Percentiles rank a stretch among this genome's conserved stretches.
These are phyloP conservation scores for Auriscalpium vulgare DNA, from an alignment of 768 basidiomycete species.

Conservation along the genomic window DNA sequence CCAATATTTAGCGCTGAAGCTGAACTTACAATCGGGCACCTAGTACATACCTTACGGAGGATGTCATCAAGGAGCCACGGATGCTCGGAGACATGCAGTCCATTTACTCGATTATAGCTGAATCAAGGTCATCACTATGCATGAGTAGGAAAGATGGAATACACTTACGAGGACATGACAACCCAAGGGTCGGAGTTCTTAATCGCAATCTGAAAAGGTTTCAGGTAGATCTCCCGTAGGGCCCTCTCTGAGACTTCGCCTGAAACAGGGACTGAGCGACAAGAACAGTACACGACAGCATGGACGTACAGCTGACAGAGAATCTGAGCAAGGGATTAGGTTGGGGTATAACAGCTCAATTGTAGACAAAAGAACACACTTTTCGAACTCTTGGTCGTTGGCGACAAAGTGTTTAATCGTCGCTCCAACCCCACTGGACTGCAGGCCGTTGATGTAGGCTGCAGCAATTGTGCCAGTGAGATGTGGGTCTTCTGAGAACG, in stretches of 20 bases:
- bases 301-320: constrained; percentile 33
- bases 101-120: constrained; percentile 56
- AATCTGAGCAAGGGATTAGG: constrained; percentile 20
- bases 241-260: constrained; percentile 49
- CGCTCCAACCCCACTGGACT: constrained; percentile 47
- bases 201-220: constrained; percentile 54
- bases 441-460: constrained; percentile 55
- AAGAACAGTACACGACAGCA: no score
- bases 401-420: constrained; percentile 60
- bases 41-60: constrained; percentile 34
- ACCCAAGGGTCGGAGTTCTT: constrained; percentile 51
- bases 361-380: constrained; percentile 20
- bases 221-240: constrained; percentile 57
- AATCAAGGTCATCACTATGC: neutral
- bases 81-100: constrained; percentile 51
- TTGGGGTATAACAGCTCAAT: no score
- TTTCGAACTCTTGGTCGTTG: constrained; percentile 57
- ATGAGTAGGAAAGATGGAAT: neutral
- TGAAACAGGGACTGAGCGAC: constrained; percentile 10
- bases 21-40: neutral
- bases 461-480: constrained; percentile 49
- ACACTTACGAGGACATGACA: constrained; percentile 46
- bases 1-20: neutral
- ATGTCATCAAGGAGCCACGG: constrained; percentile 42
- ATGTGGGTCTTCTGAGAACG: constrained; percentile 55